Conservation (phyloP, 2,329 filamentous ascomycete genomes). For the Fusarium sp. region DNA sequence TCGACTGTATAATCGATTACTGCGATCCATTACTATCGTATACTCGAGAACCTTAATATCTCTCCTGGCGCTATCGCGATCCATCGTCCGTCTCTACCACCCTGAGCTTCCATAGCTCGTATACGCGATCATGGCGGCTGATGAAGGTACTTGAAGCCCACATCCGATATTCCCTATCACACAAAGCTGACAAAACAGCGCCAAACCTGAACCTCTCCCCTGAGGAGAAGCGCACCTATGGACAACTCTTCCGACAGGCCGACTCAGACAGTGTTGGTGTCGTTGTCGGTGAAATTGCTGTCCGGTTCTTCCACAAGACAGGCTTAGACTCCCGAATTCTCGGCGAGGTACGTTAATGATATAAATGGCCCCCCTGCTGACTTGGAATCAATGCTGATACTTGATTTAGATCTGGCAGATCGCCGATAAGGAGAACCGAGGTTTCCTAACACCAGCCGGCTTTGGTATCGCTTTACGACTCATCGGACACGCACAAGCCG, state of each 20-base stretch:
- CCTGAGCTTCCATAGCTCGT: conserved; percentile 40
- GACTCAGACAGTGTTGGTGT: conserved; percentile 92
- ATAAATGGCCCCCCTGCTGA: background rate
- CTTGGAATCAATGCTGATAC: conserved; percentile 1
- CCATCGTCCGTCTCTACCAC: conserved; percentile 30
- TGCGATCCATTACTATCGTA: background rate
- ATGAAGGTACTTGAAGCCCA: conserved; percentile 35
- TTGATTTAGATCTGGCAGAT: conserved; percentile 92
- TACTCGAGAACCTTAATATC: background rate
- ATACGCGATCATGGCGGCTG: conserved; percentile 44
- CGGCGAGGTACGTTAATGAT: conserved; percentile 74
- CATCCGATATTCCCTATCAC: background rate
- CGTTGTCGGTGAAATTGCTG: conserved; percentile 93
- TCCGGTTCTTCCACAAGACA: conserved; percentile 98
- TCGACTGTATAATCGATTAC: conserved; percentile 1
- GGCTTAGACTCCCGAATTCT: conserved; percentile 85
- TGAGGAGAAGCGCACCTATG: conserved; percentile 94
- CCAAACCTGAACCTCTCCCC: conserved; percentile 84
- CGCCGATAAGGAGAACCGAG: conserved; percentile 94
- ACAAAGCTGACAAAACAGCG: conserved; percentile 52
- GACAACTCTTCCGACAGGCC: conserved; percentile 90
- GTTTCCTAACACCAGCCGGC: conserved; percentile 89
- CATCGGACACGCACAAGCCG: conserved; percentile 94
- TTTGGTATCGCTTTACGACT: conserved; percentile 93
- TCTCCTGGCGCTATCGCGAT: conserved; percentile 24